These are phyloP conservation scores for Zea luxurians DNA, from an alignment of 176 grass and related monocot species.

Conservation along the genomic window DNA sequence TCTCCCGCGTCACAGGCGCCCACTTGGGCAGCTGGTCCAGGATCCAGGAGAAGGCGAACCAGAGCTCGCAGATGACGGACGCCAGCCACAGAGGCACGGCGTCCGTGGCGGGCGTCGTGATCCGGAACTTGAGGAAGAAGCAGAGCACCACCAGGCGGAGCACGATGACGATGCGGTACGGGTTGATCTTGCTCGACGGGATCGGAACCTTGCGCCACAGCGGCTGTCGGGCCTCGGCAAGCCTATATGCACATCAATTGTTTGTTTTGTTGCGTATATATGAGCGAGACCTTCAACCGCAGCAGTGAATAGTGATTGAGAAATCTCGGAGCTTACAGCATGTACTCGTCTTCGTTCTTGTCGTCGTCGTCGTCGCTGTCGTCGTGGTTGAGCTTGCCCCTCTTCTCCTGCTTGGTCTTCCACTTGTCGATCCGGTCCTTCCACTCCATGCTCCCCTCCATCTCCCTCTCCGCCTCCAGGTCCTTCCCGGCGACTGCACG, in stretches of 20 bases:
- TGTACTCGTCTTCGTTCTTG: slow-evolving; percentile 73
- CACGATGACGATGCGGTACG: slow-evolving; percentile 95
- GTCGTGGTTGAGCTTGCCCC: slow-evolving; percentile 65
- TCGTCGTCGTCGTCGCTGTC: slow-evolving; percentile 63
- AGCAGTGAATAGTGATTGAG: too few species aligned
- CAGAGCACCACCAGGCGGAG: slow-evolving; percentile 75
- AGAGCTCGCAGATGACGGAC: slow-evolving; percentile 89
- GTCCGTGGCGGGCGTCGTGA: slow-evolving; percentile 75
- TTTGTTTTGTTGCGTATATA: too few species aligned
- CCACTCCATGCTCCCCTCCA: slow-evolving; percentile 96
- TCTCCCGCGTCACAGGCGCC: slow-evolving; percentile 83
- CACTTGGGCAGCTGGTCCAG: slow-evolving; percentile 99
- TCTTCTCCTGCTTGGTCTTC: slow-evolving; percentile 87
- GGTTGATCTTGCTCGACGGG: slow-evolving; percentile 89
- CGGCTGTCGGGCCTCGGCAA: slow-evolving; percentile 85
- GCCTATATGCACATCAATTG: not conserved
- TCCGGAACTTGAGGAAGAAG: slow-evolving; percentile 92
- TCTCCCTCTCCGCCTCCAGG: slow-evolving; percentile 79
- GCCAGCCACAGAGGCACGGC: slow-evolving; percentile 79
- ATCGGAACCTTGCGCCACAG: slow-evolving; percentile 93
- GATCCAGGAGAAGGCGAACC: slow-evolving; percentile 98
- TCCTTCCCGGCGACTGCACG: slow-evolving; percentile 83
- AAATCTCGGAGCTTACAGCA: slow-evolving; percentile 48
- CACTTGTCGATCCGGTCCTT: slow-evolving; percentile 97
- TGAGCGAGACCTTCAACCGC: too few species aligned